These are phyloP conservation scores for Pulveroboletus sp. DNA, from an alignment of 768 basidiomycete genomes.

Conservation along the genomic window DNA sequence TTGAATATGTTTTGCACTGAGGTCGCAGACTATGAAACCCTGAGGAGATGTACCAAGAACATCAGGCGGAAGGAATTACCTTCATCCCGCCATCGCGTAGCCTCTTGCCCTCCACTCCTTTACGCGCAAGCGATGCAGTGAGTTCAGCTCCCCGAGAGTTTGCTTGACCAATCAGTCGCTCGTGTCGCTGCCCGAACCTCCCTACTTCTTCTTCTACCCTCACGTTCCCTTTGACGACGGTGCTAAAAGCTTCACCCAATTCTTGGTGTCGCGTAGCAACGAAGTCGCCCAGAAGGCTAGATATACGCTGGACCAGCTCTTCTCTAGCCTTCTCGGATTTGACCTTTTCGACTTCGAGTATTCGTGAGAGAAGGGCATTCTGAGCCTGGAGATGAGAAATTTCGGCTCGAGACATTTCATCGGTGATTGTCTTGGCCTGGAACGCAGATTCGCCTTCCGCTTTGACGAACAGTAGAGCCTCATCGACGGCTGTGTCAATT, in stretches of 20 bases:
- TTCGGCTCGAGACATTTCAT: conserved; percentile 46
- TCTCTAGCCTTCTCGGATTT: conserved; percentile 66
- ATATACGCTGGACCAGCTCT: conserved; percentile 71
- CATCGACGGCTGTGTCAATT: conserved; percentile 55
- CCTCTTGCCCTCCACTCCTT: conserved; percentile 47
- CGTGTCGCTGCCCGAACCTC: conserved; percentile 46
- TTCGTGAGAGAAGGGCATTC: conserved; percentile 55
- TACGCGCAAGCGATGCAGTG: conserved; percentile 38
- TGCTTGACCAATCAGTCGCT: conserved; percentile 39
- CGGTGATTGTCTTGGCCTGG: conserved; percentile 46
- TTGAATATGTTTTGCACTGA: conserved; percentile 38
- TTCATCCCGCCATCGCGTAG: conserved; percentile 55
- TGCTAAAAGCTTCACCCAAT: conserved; percentile 52
- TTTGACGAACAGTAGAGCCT: conserved; percentile 53
- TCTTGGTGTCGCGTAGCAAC: conserved; percentile 62
- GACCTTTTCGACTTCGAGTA: conserved; percentile 62
- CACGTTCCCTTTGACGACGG: conserved; percentile 51
- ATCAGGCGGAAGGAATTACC: conserved; percentile 35
- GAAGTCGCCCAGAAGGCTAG: conserved; percentile 66
- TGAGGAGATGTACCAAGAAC: conserved; percentile 10
- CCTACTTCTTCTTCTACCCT: conserved; percentile 49
- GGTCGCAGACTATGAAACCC: conserved; percentile 35
- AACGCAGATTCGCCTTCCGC: conserved; percentile 48
- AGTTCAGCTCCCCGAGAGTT: conserved; percentile 40
- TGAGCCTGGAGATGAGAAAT: conserved; percentile 62